A percentile compares a stretch with the other conserved stretches of the same genome.
Evolutionary conservation across 352 stramenopile species (phyloP).

Genomic region (Globisporangium rhizosaccharum): DNA sequence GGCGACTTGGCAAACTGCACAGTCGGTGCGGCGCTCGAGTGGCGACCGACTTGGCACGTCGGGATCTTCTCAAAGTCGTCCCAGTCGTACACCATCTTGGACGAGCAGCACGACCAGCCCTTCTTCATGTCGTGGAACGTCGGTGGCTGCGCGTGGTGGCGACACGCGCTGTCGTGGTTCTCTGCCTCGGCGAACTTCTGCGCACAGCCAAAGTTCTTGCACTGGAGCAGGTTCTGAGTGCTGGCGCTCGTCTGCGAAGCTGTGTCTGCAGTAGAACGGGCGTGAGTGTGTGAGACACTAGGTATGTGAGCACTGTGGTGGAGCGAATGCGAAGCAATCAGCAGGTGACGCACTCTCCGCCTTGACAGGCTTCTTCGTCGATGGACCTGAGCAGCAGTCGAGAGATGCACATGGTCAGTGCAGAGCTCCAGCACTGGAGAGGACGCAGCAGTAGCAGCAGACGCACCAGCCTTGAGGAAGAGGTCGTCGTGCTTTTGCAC

Average conservation of each 20-base stretch:
- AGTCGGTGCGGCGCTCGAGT: conserved; percentile 64
- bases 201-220: conserved; percentile 84
- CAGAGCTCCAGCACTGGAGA: background rate
- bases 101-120: conserved; percentile 86
- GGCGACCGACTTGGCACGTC: conserved; percentile 58
- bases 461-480: conserved; percentile 60
- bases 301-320: background rate
- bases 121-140: conserved; percentile 91
- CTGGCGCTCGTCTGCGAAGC: background rate
- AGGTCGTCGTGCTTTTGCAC: conserved; percentile 86
- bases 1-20: conserved; percentile 76
- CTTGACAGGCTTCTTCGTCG: background rate
- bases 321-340: background rate
- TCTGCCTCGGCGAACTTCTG: conserved; percentile 76
- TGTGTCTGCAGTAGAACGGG: background rate
- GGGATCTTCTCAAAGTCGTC: conserved; percentile 92
- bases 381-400: background rate
- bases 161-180: conserved; percentile 72
- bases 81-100: conserved; percentile 93
- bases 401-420: background rate
- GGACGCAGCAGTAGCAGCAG: background rate
- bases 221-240: conserved; percentile 57
- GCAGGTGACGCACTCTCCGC: background rate
- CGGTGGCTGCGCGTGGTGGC: conserved; percentile 71
- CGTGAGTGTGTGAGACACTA: too few species aligned